Evolutionary conservation across 164 flowering plant genomes (phyloP).

Genomic region (Santalum album): DNA sequence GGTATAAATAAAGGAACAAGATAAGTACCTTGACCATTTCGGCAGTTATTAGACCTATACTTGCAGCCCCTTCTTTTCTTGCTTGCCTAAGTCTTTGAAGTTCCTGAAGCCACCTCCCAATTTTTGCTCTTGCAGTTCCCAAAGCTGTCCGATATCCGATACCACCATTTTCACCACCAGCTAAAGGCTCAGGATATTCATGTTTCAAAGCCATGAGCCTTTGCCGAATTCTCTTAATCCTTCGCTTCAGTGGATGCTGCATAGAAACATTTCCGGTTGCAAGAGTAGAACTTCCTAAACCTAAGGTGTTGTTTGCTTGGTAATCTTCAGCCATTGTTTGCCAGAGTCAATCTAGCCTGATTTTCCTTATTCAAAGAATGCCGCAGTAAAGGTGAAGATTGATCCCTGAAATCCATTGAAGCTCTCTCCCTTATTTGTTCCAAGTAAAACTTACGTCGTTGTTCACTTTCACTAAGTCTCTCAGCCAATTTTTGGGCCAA

Average conservation of each 20-base stretch:
- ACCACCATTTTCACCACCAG: constrained; percentile 56
- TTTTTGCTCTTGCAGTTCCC: constrained; percentile 78
- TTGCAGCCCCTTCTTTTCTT: constrained; percentile 90
- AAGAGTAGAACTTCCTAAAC: constrained; percentile 25
- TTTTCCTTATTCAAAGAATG: constrained; percentile 55
- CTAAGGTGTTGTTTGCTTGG: constrained; percentile 28
- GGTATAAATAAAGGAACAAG: constrained; percentile 1
- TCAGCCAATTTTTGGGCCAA: constrained; percentile 89
- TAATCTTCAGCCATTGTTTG: constrained; percentile 42
- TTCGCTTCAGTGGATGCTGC: constrained; percentile 63
- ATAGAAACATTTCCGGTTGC: constrained; percentile 24
- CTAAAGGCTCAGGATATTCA: constrained; percentile 60
- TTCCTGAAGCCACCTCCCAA: constrained; percentile 92
- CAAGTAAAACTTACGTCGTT: constrained; percentile 78
- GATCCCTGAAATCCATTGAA: constrained; percentile 94
- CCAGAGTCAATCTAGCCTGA: constrained; percentile 39
- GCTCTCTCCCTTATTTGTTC: constrained; percentile 95
- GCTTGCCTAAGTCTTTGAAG: constrained; percentile 90
- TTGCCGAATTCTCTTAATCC: constrained; percentile 80
- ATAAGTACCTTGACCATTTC: constrained; percentile 83
- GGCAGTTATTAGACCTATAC: constrained; percentile 71
- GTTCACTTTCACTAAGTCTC: constrained; percentile 90
- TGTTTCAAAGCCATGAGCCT: constrained; percentile 85
- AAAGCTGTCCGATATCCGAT: constrained; percentile 69
- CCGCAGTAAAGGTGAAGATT: constrained; percentile 75